phyloP scores from a whole-genome alignment of 225 moss, liverwort and hornwort species.

The Lunularia cruciata region DNA sequence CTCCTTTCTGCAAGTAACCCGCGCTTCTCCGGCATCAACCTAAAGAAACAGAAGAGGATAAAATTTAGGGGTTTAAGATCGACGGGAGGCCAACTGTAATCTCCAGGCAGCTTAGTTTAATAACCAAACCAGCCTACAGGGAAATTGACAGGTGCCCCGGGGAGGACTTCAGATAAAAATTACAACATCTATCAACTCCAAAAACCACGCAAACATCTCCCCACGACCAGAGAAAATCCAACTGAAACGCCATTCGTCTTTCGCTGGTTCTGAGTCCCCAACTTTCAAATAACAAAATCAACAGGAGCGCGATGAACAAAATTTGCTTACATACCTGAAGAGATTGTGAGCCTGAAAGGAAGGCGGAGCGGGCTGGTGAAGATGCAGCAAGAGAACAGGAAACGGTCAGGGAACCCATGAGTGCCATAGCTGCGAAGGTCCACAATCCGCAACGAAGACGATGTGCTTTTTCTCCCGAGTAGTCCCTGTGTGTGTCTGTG shows the following conservation, averaged over 20 bases:
- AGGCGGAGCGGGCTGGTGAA: slow-evolving; percentile 6
- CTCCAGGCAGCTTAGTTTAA: background rate
- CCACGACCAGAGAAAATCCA: background rate
- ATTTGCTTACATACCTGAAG: slow-evolving; percentile 9
- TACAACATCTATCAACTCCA: too few species aligned
- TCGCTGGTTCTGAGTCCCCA: background rate
- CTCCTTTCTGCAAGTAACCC: slow-evolving; percentile 71
- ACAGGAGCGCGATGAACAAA: background rate
- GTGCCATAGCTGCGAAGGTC: slow-evolving; percentile 22
- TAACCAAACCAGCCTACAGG: background rate
- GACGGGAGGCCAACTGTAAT: background rate
- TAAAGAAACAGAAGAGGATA: slow-evolving; percentile 6
- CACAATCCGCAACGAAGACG: too few species aligned
- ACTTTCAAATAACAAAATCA: background rate
- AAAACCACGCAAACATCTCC: background rate
- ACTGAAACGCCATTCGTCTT: background rate
- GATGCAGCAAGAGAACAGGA: background rate
- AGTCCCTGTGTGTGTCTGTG: too few species aligned
- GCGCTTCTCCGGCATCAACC: slow-evolving; percentile 66
- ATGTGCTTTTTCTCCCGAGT: too few species aligned
- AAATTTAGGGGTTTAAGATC: background rate
- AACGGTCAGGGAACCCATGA: slow-evolving; percentile 17
- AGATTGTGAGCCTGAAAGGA: slow-evolving; percentile 11
- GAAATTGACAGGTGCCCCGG: background rate
- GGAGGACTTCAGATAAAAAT: background rate